Base-by-base conservation (phyloP, 139 green algal species). In the Coelastrella sp. region DNA sequence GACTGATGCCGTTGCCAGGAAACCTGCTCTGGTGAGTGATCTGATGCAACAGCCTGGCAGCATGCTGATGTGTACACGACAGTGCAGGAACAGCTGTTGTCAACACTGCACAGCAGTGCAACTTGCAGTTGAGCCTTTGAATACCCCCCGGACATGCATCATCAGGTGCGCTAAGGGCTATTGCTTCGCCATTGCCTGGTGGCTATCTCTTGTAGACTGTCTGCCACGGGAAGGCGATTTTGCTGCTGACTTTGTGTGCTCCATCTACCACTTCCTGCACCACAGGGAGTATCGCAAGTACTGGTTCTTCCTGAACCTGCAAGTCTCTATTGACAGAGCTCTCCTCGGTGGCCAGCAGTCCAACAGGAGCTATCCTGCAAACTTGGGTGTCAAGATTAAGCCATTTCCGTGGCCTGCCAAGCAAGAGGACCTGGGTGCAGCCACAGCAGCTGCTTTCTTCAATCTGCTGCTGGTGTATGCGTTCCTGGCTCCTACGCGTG, bases 301-400 rank as follows among this genome's bases (percentile, higher is more conserved):
- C 92, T 98, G 96, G 96, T 97, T 97, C 92, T 97, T 97, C 32
- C 10, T 92, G 75, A 98, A 98, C 90, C 85, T 98, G 73, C 96
- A 97, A 91, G 87, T 90, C 5, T 57, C 85, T 32, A 73, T 97
- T 64, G 91, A 97, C 71, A 71, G 91, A 0, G 87, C 93, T 22
- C 57, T 96, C 57, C 89, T 97, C 10, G 93, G 92, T 56, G 59
- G 85, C 7, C 73, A 88, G 68, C 83, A 88, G 54, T 80, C 83
- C 54, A 66, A 20, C 47, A 61, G 58, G 17, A 80, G 54, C 4
- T 13, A 17, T 3, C 20, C 76, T 84, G 75, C 85, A 20, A 20
- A 74, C 4, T 19, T 93, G 5, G 6, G 19, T 0, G 47, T 96
- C 6, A 80, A 86, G 75, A 84, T 97, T 59, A 96, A 96, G 91